Conservation (phyloP, 208 protist species). For the Leishmania amazonensis region DNA sequence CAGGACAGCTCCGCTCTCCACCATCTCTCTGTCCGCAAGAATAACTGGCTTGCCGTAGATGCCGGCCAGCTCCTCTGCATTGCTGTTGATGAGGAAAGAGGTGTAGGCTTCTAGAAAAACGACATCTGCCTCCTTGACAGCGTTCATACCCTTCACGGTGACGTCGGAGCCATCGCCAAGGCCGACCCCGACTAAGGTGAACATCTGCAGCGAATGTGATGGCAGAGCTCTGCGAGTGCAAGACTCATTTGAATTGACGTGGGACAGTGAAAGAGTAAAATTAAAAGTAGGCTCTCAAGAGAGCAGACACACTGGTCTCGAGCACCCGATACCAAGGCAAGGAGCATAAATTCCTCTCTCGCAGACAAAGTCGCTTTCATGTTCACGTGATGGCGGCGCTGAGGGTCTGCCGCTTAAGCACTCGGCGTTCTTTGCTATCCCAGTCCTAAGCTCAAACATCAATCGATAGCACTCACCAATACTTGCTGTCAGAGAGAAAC, state of each 20-base stretch:
- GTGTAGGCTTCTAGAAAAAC: conserved; percentile 99
- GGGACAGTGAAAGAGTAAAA: conserved; percentile 13
- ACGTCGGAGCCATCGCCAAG: conserved; percentile 98
- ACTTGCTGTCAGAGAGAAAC: conserved; percentile 72
- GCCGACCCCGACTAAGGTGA: conserved; percentile 97
- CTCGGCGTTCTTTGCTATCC: not conserved
- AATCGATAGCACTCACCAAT: conserved; percentile 42
- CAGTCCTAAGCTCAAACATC: not conserved
- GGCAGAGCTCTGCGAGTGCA: not conserved
- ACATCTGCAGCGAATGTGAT: conserved; percentile 41
- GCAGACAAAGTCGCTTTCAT: not conserved
- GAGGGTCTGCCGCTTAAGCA: not conserved
- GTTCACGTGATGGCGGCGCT: not conserved
- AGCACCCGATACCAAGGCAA: conserved; percentile 2
- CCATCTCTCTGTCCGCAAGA: conserved; percentile 95
- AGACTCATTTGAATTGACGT: not conserved
- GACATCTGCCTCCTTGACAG: conserved; percentile 89
- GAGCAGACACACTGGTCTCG: not conserved
- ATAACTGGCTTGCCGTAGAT: conserved; percentile 93
- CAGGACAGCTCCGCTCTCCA: conserved; percentile 95
- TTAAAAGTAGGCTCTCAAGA: not conserved
- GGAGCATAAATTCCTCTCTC: not conserved
- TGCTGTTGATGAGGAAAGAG: conserved; percentile 95
- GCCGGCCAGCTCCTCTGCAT: conserved; percentile 69
- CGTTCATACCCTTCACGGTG: conserved; percentile 96